These are phyloP conservation scores for Pichia sp. DNA, from an alignment of 1,139 yeast species.

Conservation along the genomic window DNA sequence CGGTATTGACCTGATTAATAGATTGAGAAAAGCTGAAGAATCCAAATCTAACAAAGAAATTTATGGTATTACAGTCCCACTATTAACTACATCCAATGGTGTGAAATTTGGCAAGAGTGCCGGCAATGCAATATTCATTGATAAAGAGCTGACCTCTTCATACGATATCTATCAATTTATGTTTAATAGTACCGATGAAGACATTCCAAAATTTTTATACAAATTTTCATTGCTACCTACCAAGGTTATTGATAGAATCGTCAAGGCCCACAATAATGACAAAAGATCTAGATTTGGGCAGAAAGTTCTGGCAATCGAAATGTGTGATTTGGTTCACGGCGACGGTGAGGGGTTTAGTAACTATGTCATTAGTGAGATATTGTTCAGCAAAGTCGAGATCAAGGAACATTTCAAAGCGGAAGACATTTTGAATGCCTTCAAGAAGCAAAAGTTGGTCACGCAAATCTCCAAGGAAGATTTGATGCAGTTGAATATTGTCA, in stretches of 20 bases:
- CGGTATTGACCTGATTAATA: slow-evolving; percentile 80
- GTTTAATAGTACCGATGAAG: slow-evolving; percentile 74
- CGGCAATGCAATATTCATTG: slow-evolving; percentile 92
- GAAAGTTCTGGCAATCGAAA: slow-evolving; percentile 71
- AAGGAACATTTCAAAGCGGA: slow-evolving; percentile 44
- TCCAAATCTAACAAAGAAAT: slow-evolving; percentile 22
- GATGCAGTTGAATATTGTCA: slow-evolving; percentile 15
- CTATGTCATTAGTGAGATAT: slow-evolving; percentile 29
- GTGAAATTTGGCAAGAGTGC: slow-evolving; percentile 97
- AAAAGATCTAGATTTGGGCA: slow-evolving; percentile 74
- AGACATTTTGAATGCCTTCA: slow-evolving; percentile 55
- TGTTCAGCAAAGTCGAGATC: slow-evolving; percentile 25
- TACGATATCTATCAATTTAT: slow-evolving; percentile 85
- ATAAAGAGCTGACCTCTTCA: slow-evolving; percentile 65
- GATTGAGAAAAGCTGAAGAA: slow-evolving; percentile 39
- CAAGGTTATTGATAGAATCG: slow-evolving; percentile 51
- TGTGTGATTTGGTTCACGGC: slow-evolving; percentile 86
- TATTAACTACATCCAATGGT: slow-evolving; percentile 83
- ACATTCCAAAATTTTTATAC: slow-evolving; percentile 62
- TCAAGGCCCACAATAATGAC: slow-evolving; percentile 48
- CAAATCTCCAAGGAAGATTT: slow-evolving; percentile 36
- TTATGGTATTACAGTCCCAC: slow-evolving; percentile 85
- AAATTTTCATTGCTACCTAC: slow-evolving; percentile 77
- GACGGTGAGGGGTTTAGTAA: slow-evolving; percentile 54
- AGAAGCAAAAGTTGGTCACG: slow-evolving; percentile 55